Evolutionary conservation across 345 rosid species (phyloP).

Genomic region (Brassica cretica): DNA sequence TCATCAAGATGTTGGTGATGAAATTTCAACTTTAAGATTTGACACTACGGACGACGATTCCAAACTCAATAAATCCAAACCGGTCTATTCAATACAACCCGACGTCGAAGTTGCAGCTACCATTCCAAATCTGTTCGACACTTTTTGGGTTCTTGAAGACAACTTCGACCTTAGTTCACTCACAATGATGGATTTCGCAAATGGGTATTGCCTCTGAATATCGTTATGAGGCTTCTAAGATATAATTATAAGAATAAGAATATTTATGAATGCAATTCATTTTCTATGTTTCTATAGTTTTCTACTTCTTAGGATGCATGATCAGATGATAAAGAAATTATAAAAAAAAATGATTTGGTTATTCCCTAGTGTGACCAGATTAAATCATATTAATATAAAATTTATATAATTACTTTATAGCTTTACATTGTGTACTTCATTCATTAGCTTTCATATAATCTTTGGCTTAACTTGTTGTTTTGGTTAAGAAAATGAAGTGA

Average conservation of each 20-base stretch:
- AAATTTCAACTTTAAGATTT: constrained; percentile 13
- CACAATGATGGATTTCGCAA: constrained; percentile 44
- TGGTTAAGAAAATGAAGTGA: neutral
- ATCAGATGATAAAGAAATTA: neutral
- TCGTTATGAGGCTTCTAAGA: constrained; percentile 11
- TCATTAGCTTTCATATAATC: neutral
- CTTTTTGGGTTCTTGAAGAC: constrained; percentile 47
- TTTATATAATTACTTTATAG: neutral
- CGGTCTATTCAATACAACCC: neutral
- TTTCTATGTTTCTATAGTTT: neutral
- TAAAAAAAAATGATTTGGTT: neutral
- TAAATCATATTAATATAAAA: neutral
- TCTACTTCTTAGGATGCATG: neutral
- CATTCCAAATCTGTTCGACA: constrained; percentile 27
- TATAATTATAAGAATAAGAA: constrained; percentile 15
- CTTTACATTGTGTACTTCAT: neutral
- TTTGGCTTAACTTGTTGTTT: no score
- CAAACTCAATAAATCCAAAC: constrained; percentile 23
- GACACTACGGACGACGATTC: constrained; percentile 2
- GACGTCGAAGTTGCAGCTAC: constrained; percentile 29
- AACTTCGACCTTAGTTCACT: constrained; percentile 42
- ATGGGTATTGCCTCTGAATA: constrained; percentile 38
- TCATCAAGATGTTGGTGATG: neutral
- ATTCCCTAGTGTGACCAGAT: neutral
- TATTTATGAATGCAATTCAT: neutral